These are phyloP conservation scores for Aspergillus kassunensis DNA, from an alignment of 495 filamentous ascomycete species.

Conservation along the genomic window DNA sequence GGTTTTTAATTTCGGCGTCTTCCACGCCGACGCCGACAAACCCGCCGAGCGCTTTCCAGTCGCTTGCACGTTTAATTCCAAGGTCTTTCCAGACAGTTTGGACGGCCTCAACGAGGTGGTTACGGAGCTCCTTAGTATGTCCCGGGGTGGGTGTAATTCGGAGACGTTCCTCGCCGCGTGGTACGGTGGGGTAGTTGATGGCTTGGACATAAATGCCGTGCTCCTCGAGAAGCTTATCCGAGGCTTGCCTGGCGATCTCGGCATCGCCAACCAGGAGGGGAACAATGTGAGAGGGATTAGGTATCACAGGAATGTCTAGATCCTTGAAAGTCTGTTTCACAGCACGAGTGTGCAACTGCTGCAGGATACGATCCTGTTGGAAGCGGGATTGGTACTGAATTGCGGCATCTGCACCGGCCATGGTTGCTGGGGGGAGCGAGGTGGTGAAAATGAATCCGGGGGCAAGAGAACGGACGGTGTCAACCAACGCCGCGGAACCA, in stretches of 20 bases:
- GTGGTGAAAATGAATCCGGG: conserved; percentile 99
- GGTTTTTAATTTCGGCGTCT: conserved; percentile 49
- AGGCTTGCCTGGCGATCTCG: conserved; percentile 85
- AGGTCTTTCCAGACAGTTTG: conserved; percentile 84
- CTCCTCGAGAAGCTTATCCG: conserved; percentile 80
- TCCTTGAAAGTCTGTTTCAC: conserved; percentile 76
- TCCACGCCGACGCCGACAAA: conserved; percentile 87
- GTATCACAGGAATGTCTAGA: conserved; percentile 92
- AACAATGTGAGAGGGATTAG: conserved; percentile 94
- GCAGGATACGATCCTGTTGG: conserved; percentile 78
- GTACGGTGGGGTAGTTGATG: conserved; percentile 98
- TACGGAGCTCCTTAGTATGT: conserved; percentile 74
- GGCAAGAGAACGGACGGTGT: conserved; percentile 92
- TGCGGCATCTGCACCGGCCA: conserved; percentile 88
- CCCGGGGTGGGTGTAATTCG: conserved; percentile 95
- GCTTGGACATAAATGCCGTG: conserved; percentile 95
- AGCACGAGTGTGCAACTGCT: conserved; percentile 91
- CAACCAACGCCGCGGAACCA: conserved; percentile 80
- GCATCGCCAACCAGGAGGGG: conserved; percentile 92
- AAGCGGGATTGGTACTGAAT: conserved; percentile 87
- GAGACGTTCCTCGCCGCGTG: conserved; percentile 90
- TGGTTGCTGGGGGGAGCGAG: conserved; percentile 89
- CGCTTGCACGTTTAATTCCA: conserved; percentile 82
- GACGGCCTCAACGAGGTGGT: conserved; percentile 80
- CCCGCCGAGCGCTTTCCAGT: conserved; percentile 87